Conservation (phyloP, 2,329 filamentous ascomycete species). For the Dactylellina parvicollis region DNA sequence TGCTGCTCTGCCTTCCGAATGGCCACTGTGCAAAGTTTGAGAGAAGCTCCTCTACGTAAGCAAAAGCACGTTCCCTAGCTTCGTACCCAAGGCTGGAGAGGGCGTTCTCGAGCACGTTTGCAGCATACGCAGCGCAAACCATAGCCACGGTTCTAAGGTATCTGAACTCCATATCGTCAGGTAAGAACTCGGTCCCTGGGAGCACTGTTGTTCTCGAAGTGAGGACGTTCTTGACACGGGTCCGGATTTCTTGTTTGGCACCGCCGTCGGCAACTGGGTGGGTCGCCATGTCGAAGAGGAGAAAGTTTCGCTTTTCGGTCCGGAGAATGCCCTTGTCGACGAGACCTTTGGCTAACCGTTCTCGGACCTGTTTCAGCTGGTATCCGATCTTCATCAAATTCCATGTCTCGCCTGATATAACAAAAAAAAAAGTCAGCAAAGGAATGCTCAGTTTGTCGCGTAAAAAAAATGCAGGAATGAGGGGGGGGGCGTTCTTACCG, state of each 20-base stretch:
- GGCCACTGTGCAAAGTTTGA: conserved; percentile 98
- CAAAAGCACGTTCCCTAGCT: conserved; percentile 90
- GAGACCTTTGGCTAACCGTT: conserved; percentile 94
- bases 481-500: conserved; percentile 68
- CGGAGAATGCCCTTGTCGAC: conserved; percentile 98
- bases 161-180: conserved; percentile 92
- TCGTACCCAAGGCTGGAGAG: conserved; percentile 92
- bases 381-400: conserved; percentile 99
- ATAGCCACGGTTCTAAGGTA: conserved; percentile 91
- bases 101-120: conserved; percentile 98
- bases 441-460: neutral
- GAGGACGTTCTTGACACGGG: conserved; percentile 88
- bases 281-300: conserved; percentile 99
- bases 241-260: conserved; percentile 96
- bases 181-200: conserved; percentile 84
- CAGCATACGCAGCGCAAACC: conserved; percentile 97
- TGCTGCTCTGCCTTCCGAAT: conserved; percentile 83
- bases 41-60: conserved; percentile 93
- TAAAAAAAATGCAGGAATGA: conserved; percentile 31
- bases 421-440: conserved; percentile 15
- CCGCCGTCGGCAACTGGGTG: conserved; percentile 95
- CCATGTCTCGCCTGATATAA: conserved; percentile 87
- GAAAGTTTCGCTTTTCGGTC: conserved; percentile 98
- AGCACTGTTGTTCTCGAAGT: conserved; percentile 94
- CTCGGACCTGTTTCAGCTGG: conserved; percentile 98